Base-by-base conservation (phyloP, 192 early-diverging fungal species). In the Gigaspora rosea region DNA sequence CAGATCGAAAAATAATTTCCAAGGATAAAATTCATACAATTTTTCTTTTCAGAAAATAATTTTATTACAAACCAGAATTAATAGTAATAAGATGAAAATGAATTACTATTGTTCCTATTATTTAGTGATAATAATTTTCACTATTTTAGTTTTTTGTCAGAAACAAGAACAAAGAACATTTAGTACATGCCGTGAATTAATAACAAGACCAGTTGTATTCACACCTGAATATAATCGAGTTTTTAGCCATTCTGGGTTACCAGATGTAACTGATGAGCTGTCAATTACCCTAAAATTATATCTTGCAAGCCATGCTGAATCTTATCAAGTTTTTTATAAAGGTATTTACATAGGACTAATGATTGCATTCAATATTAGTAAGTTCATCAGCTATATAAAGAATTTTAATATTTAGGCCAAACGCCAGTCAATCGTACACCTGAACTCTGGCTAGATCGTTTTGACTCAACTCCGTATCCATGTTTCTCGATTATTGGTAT, bases 321-420 rank as follows among this genome's bases (percentile, higher is more conserved):
- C 27, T n/a, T n/a, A n/a, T n/a, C n/a, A n/a, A n/a, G 8, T 75
- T 75, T 75, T 75, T 75, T 33, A 50, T 51, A 75, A 75, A 63
- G 73, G 73, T 75, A 75, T 50, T 27, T 27, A 27, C 1, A 27
- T 27, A 27, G 0, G 27, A 27, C 27, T 27, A 27, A 0, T 27
- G 1, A 27, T 27, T 27, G 27, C 12, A 58, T 16, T 10, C 3
- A 27, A 1, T 27, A 27, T 27, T 27, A 8, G 49, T 51, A 35
- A 50, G 7, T 20, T 2, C 4, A 5, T 5, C 22, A 15, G 48
- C 1, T 32, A 12, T 22, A 52, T 11, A 15, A 47, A 61, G 22
- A 0, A 1, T 73, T 49, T 75, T 49, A 51, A 51, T 15, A 50
- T 50, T 75, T 49, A 75, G 73, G 73, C 8, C 18, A 6, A 10